phyloP scores from a whole-genome alignment of 2,329 filamentous ascomycete species.

The Colletotrichum coccodes region DNA sequence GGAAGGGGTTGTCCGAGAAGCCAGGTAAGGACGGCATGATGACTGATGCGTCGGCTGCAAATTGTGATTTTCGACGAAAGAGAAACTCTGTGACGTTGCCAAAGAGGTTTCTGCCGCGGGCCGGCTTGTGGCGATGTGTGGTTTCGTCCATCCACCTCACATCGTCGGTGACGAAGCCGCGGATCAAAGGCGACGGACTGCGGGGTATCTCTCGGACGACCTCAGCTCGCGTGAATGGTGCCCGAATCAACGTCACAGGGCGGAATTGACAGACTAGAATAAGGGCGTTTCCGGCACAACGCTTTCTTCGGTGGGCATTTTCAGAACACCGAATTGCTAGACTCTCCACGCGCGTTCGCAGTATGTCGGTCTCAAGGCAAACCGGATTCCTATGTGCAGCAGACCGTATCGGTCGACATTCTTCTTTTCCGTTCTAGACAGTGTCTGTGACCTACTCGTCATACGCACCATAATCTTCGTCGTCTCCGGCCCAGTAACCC shows the following conservation, averaged over 20 bases:
- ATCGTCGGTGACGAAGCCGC: not conserved
- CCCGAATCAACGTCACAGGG: not conserved
- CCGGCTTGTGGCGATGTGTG: too few species aligned
- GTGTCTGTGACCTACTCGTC: not conserved
- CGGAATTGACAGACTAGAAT: too few species aligned
- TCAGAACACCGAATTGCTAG: too few species aligned
- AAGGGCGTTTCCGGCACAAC: too few species aligned
- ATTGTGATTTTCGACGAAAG: too few species aligned
- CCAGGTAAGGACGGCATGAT: conserved; percentile 40
- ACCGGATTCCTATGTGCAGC: not conserved
- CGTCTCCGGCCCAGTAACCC: conserved; percentile 38
- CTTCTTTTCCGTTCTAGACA: too few species aligned
- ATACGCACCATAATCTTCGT: not conserved
- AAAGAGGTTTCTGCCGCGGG: not conserved
- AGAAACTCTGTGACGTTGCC: too few species aligned
- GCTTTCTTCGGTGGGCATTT: too few species aligned
- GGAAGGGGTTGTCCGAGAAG: conserved; percentile 47
- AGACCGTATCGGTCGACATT: not conserved
- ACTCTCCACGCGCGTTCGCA: too few species aligned
- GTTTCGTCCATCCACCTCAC: too few species aligned
- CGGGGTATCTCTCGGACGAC: not conserved
- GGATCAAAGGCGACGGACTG: conserved; percentile 6
- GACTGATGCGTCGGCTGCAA: not conserved
- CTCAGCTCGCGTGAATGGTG: conserved; percentile 1
- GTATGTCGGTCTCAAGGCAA: too few species aligned